These are phyloP conservation scores for Acmispon strigosus DNA, from an alignment of 306 rosid species.

Conservation along the genomic window DNA sequence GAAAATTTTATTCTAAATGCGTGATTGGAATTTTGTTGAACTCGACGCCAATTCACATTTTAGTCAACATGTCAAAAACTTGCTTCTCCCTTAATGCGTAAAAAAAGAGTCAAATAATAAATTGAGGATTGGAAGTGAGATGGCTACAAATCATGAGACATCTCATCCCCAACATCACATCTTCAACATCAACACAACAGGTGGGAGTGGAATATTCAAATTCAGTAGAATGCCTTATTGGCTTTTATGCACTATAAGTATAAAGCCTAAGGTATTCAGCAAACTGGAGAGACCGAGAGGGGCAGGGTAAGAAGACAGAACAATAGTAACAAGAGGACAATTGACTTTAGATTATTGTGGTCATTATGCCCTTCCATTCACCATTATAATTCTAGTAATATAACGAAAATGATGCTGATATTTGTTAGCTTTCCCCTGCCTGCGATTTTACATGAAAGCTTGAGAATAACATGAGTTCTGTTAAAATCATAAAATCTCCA, in stretches of 20 bases:
- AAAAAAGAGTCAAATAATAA: neutral
- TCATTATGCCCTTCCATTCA: neutral
- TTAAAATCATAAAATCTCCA: slow-evolving; percentile 16
- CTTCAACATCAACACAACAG: neutral
- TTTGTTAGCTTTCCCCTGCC: slow-evolving; percentile 18
- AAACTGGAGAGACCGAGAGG: neutral
- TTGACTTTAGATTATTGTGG: neutral
- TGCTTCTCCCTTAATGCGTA: no score
- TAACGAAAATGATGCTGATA: slow-evolving; percentile 16
- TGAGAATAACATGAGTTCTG: slow-evolving; percentile 11
- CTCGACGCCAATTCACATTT: no score
- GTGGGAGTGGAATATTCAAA: neutral
- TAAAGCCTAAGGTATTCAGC: neutral
- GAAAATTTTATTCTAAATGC: no score
- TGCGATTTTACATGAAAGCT: slow-evolving; percentile 17
- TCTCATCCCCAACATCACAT: neutral
- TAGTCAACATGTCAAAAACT: no score
- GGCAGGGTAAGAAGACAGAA: neutral
- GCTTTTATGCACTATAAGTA: neutral
- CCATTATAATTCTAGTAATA: slow-evolving; percentile 5
- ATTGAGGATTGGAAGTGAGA: neutral
- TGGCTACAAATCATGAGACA: neutral
- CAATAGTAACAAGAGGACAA: neutral
- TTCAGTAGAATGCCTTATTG: neutral
- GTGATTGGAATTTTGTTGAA: no score